Evolutionary conservation across 768 basidiomycete genomes (phyloP).

Genomic region (Agrocybe praecox): DNA sequence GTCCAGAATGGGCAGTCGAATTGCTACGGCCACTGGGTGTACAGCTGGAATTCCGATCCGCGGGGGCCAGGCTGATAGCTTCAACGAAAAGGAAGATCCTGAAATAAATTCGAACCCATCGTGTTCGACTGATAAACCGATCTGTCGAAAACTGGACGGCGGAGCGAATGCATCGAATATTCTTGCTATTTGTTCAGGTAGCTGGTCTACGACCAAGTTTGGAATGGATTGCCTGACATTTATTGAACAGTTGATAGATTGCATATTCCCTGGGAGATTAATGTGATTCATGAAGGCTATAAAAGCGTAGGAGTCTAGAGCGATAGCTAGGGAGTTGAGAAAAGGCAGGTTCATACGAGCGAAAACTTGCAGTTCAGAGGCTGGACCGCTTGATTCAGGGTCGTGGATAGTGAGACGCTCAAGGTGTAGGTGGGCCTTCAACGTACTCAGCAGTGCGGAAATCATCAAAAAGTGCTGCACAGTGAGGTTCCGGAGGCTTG

Average conservation of each 20-base stretch:
- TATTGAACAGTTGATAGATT: background rate
- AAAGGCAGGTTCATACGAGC: background rate
- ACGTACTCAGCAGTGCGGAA: background rate
- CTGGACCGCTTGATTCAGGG: background rate
- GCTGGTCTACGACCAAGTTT: too few relatives aligned
- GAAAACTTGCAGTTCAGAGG: background rate
- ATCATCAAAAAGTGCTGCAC: background rate
- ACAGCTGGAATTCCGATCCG: too few relatives aligned
- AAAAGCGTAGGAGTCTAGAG: background rate
- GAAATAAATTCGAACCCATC: too few relatives aligned
- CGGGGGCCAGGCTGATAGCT: too few relatives aligned
- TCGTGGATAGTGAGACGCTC: background rate
- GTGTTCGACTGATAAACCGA: too few relatives aligned
- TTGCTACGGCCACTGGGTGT: background rate
- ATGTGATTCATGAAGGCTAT: background rate
- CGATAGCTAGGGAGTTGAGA: background rate
- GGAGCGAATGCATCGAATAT: too few relatives aligned
- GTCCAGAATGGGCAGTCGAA: background rate
- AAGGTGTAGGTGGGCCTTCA: background rate
- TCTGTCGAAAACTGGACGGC: too few relatives aligned
- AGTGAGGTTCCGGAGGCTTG: background rate
- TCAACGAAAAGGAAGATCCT: too few relatives aligned
- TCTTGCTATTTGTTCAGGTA: too few relatives aligned
- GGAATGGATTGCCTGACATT: too few relatives aligned
- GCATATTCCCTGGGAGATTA: background rate